Evolutionary conservation across 805 yeast genomes (phyloP), one percentile per base, ranked within the genome.

Genomic region (Candida adriatica): DNA sequence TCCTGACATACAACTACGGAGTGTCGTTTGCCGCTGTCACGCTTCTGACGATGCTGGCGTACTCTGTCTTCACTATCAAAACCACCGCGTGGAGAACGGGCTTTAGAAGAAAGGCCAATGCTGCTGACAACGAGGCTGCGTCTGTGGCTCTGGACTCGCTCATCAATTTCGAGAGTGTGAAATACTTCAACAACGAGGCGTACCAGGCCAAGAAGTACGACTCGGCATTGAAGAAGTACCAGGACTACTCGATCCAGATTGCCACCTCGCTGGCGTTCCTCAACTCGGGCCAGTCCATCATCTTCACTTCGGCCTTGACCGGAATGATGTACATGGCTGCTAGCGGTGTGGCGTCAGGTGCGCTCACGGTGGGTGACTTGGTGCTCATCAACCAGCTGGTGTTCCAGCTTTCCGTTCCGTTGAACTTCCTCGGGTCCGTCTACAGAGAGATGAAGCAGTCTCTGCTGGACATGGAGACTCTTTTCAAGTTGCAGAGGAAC

Each of bases 241-340:
- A 85, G 54, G 62, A 66, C 35, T 61, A 63, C 9, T 74, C 79
- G 18, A 75, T 83, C 43, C 80, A 81, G 50, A 85, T 83, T n/a
- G 87, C 90, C 3, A 83, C 90, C 4, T 82, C 92, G 1, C 61
- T 83, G 40, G 87, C 92, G 16, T 83, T 70, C 48, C 62, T 83
- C 39, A 83, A 83, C 43, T 68, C 86, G 0, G 94, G 94, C 13
- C 94, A 83, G 54, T 82, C 79, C 51, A 46, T 81, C 34, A 83
- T 83, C 19, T 83, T 83, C 59, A 84, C 96, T 0, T 59, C 83
- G 24, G 97, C 98, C 2, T 63, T 92, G 41, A 92, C 98, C 2
- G 83, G 79, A 2, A 92, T 92, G 94, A 92, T 92, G 98, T 92
- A 84, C 56, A 79, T 92, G 94, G 96, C 96, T 11, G 85, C 95